Percentiles rank a stretch among this genome's conserved stretches.
Evolutionary conservation across 2,329 filamentous ascomycete genomes (phyloP).

Genomic region (Aspergillus sojae): DNA sequence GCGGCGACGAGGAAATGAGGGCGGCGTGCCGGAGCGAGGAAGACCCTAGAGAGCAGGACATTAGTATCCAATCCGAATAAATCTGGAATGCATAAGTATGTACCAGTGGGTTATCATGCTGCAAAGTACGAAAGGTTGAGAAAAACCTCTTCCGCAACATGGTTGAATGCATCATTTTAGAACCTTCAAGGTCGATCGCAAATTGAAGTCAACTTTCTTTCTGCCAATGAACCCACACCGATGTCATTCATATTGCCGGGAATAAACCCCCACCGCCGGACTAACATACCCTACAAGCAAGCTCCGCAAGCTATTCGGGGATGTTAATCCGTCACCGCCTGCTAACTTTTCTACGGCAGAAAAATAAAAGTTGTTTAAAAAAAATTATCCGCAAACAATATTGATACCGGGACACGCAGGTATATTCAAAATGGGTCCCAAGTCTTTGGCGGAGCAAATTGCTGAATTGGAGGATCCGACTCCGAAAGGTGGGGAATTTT

Average conservation of each 20-base stretch:
- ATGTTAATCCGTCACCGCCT: conserved; percentile 19
- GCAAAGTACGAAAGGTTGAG: conserved; percentile 56
- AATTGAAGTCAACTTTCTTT: too few relatives aligned
- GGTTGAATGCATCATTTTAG: not conserved
- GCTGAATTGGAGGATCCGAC: conserved; percentile 65
- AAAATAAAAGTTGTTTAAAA: conserved; percentile 25
- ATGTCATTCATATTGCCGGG: conserved; percentile 23
- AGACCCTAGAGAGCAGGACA: conserved; percentile 65
- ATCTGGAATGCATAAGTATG: conserved; percentile 11
- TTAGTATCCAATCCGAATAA: conserved; percentile 1
- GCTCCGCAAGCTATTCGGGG: not conserved
- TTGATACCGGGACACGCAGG: not conserved
- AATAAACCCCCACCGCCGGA: conserved; percentile 24
- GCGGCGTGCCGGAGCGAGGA: conserved; percentile 71
- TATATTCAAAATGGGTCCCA: conserved; percentile 39
- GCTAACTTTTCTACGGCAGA: conserved; percentile 22
- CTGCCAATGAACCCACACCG: not conserved
- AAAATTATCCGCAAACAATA: conserved; percentile 23
- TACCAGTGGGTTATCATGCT: conserved; percentile 89
- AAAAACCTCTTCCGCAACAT: conserved; percentile 51
- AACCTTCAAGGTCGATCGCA: not conserved
- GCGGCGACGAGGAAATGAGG: conserved; percentile 71
- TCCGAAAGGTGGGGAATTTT: conserved; percentile 57
- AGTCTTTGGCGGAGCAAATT: conserved; percentile 63
- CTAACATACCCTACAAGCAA: not conserved